Conservation (phyloP, 129 eudicot species). For the Saposhnikovia divaricata region DNA sequence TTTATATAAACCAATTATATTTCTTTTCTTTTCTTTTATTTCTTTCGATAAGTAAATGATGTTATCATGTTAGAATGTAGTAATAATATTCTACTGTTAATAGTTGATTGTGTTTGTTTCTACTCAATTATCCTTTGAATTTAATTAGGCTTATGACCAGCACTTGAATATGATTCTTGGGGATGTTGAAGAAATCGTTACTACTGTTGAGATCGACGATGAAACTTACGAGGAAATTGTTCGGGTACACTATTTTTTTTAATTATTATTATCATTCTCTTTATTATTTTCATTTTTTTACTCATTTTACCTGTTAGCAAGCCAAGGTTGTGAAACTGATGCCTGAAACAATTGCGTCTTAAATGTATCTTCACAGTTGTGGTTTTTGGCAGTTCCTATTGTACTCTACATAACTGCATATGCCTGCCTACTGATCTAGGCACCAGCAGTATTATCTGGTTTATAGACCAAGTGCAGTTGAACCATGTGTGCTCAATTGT, state of each 20-base stretch:
- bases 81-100: background rate
- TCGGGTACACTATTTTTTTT: constrained; percentile 44
- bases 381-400: background rate
- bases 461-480: background rate
- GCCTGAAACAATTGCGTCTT: background rate
- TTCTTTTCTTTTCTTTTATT: too few relatives aligned
- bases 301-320: background rate
- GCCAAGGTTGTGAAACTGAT: background rate
- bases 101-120: background rate
- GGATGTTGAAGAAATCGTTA: constrained; percentile 94
- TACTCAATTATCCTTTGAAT: background rate
- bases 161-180: constrained; percentile 99
- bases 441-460: background rate
- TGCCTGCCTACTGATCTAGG: background rate
- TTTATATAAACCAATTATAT: background rate
- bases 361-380: background rate
- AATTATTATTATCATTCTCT: background rate
- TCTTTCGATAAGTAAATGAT: background rate
- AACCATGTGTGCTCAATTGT: background rate
- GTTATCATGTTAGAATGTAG: background rate
- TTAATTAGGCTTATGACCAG: constrained; percentile 85
- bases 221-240: constrained; percentile 97
- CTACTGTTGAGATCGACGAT: constrained; percentile 93
- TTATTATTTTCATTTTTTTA: background rate
- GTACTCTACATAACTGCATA: background rate